Percentiles rank a stretch among this genome's conserved stretches.
phyloP scores from a whole-genome alignment of 345 rosid genomes.

The Gossypium anomalum region DNA sequence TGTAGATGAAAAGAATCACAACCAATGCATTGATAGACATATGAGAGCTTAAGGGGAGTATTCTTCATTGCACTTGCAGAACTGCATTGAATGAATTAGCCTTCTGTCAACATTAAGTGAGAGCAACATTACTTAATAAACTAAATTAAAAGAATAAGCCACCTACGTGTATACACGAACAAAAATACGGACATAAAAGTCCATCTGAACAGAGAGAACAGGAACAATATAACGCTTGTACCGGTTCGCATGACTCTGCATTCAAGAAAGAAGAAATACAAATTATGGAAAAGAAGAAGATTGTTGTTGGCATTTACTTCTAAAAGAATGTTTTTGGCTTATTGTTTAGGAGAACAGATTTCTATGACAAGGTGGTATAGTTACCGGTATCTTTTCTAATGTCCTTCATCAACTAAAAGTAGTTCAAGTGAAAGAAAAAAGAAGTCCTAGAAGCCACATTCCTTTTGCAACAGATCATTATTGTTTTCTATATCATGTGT shows the following conservation, averaged over 20 bases:
- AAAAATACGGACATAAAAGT: slow-evolving; percentile 92
- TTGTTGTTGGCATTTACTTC: not conserved
- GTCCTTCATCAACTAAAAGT: not conserved
- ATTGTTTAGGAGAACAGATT: too few species aligned
- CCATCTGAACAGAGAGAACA: slow-evolving; percentile 89
- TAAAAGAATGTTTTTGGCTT: not conserved
- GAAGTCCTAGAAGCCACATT: not conserved
- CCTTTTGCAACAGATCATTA: not conserved
- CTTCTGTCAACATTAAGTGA: slow-evolving; percentile 16
- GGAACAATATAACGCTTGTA: slow-evolving; percentile 97
- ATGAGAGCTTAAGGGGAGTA: slow-evolving; percentile 97
- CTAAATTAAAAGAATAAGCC: slow-evolving; percentile 14
- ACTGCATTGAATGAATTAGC: slow-evolving; percentile 44
- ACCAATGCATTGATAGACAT: slow-evolving; percentile 93
- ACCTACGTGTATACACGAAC: slow-evolving; percentile 92
- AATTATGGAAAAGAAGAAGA: not conserved
- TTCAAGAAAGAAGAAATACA: slow-evolving; percentile 12
- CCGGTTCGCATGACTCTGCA: slow-evolving; percentile 98
- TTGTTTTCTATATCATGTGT: not conserved
- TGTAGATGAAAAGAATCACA: slow-evolving; percentile 99
- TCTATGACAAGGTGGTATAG: not conserved
- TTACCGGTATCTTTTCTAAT: not conserved
- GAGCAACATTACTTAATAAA: slow-evolving; percentile 5
- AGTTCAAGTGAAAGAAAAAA: not conserved
- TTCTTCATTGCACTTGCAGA: slow-evolving; percentile 97